Evolutionary conservation across 371 early-diverging fungal species (phyloP).

Genomic region (Vavraia culicis): DNA sequence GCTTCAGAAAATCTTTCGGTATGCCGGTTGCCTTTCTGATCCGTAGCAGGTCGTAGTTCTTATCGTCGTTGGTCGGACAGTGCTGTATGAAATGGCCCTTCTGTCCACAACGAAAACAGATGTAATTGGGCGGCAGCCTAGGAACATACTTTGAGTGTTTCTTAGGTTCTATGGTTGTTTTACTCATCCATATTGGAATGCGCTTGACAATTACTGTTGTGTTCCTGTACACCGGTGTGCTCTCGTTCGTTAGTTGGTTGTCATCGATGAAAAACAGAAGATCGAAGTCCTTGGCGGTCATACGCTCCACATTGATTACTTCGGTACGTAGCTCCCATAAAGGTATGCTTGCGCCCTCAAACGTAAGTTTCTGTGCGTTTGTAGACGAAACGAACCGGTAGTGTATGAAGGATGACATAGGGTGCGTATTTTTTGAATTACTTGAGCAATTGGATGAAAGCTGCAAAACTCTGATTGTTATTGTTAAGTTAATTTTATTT

Average conservation of each 20-base stretch:
- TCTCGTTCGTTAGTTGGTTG: conserved; percentile 40
- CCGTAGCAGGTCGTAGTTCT: conserved; percentile 39
- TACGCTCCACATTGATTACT: conserved; percentile 35
- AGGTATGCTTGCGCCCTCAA: conserved; percentile 36
- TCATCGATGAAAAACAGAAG: conserved; percentile 40
- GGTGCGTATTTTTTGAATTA: too few relatives aligned
- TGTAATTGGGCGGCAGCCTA: conserved; percentile 38
- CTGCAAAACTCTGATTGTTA: too few relatives aligned
- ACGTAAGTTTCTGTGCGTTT: conserved; percentile 32
- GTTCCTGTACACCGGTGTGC: conserved; percentile 35
- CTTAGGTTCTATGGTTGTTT: conserved; percentile 18
- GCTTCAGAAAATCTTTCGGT: conserved; percentile 41
- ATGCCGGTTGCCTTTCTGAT: conserved; percentile 43
- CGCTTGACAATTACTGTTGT: conserved; percentile 38
- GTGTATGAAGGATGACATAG: too few relatives aligned
- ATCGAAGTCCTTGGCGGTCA: conserved; percentile 42
- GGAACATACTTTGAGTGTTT: conserved; percentile 27
- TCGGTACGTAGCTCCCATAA: conserved; percentile 44
- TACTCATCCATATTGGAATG: conserved; percentile 41
- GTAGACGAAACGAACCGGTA: conserved; percentile 41
- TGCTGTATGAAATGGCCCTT: conserved; percentile 45
- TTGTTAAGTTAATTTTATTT: too few relatives aligned
- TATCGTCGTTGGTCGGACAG: conserved; percentile 44
- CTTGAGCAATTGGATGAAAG: too few relatives aligned
- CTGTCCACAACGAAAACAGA: conserved; percentile 43